Evolutionary conservation across 352 stramenopile genomes (phyloP).

Genomic region (Halophytophthora batemanensis): DNA sequence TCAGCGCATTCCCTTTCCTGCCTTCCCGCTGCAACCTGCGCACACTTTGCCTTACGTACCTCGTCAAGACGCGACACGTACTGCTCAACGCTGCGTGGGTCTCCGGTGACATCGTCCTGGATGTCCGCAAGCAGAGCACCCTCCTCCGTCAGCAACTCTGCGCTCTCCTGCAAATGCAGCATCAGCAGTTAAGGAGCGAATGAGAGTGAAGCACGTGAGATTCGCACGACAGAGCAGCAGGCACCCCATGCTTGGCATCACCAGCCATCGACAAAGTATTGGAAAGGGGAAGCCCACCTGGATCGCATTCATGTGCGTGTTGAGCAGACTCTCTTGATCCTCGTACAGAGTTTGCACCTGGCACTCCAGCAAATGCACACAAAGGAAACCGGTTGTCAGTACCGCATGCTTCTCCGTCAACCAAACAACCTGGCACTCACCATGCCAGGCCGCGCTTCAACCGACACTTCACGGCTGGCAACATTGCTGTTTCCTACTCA

Average conservation of each 20-base stretch:
- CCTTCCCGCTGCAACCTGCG: not conserved
- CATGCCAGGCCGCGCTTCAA: conserved; percentile 69
- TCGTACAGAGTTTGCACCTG: conserved; percentile 93
- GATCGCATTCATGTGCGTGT: conserved; percentile 96
- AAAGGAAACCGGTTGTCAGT: not conserved
- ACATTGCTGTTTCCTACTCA: conserved; percentile 19
- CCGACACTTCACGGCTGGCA: conserved; percentile 25
- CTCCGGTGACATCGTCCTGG: conserved; percentile 81
- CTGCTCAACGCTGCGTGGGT: conserved; percentile 93
- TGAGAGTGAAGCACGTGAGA: not conserved
- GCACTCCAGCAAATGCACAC: not conserved
- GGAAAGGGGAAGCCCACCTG: conserved; percentile 44
- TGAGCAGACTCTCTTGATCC: conserved; percentile 95
- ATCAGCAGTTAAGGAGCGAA: not conserved
- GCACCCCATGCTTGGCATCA: too few species aligned
- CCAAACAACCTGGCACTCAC: conserved; percentile 17
- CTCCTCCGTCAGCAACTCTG: conserved; percentile 96
- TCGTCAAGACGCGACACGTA: conserved; percentile 91
- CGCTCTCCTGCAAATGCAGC: conserved; percentile 85
- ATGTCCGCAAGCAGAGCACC: conserved; percentile 83
- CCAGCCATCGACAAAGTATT: not conserved
- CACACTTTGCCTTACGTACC: conserved; percentile 20
- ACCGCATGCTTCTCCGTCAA: not conserved
- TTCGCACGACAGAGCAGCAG: not conserved
- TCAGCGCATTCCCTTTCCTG: not conserved